Evolutionary conservation across 192 early-diverging fungal species (phyloP), one percentile per base, ranked within the genome.

Genomic region (Gaertneriomyces sp.): DNA sequence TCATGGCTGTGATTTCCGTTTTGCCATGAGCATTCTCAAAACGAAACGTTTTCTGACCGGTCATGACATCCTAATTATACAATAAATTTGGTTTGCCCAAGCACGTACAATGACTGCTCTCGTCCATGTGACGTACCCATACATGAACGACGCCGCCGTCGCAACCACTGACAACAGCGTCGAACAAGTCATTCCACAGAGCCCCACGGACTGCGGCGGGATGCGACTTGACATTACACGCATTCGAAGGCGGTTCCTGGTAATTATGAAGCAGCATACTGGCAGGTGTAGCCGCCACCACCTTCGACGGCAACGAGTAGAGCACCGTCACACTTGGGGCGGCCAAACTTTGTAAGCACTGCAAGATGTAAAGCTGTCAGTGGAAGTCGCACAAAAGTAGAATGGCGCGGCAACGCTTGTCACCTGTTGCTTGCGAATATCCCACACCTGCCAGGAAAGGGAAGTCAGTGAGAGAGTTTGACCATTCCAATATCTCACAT

Each of bases 141-240:
- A 85, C 79, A 68, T 80, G 78, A 9, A 85, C 68, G 33, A 77
- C 71, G 12, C 74, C 63, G 2, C 62, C 78, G 51, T 80, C 78
- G 60, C 78, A 80, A 14, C 69, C 78, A 7, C 68, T 77, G 38
- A 82, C 74, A 40, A 82, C 60, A 51, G 75, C 75, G 50, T 81
- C 68, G 51, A 79, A 85, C 0, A 50, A 61, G 38, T 71, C 20
- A 60, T 82, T 85, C 58, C 72, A 82, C n/a, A 80, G 45, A 2
- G 74, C 80, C 0, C 68, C 69, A 7, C 73, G 12, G n/a, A 85
- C 51, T 3, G 83, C 76, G 52, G 55, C 63, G 17, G 78, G 74
- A 58, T 82, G 80, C 47, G 72, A 80, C 58, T 65, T 79, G 25
- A 33, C 4, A 58, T 38, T 40, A 43, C 11, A 12, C 39, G 17